Base-by-base conservation (phyloP, 495 filamentous ascomycete genomes). In the Gamarada debralockiae region DNA sequence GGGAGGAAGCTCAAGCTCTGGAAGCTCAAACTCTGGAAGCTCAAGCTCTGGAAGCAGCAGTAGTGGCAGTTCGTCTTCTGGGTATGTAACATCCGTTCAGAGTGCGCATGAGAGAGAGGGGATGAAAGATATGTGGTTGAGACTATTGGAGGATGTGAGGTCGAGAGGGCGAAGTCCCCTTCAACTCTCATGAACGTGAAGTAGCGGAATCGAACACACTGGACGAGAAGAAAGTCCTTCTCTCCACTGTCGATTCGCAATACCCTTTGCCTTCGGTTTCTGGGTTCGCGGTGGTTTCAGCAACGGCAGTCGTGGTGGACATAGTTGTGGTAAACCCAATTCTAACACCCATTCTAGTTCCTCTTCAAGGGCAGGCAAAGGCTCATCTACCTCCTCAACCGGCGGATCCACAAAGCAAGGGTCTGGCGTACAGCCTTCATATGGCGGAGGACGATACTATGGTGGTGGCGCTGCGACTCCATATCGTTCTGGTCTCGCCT, bases 401-500 rank as follows among this genome's bases (percentile, higher is more conserved):
- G 90, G 89, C 50, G 89, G 89, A 31, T 56, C 70, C 15, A 84
- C 85, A n/a, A 76, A 61, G 12, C 70, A 70, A 29, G 88, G 89
- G 36, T 86, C 80, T n/a, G 86, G 87, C 2, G 66, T 76, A 12
- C 57, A 65, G 9, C 81, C 83, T 0, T 58, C 62, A 2, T 89
- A 82, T 61, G 85, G 86, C 27, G 81, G 85, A 7, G 84, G 86
- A 8, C 60, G 63, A 27, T 95, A 82, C 67, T 97, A 95, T 56
- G 81, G 83, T 36, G 92, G 93, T 29, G 93, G 93, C 33, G 79
- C 87, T 0, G 55, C 65, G 10, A 67, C 71, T 4, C 89, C 93
- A 3, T 97, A 92, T 70, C 51, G 53, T 10, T 47, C 90, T 2
- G 90, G 92, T 15, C 2, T 5, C 0, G 41, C 51, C 0, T 87